Base-by-base conservation (phyloP, 371 early-diverging fungal species). In the Vairimorpha ceranae region DNA sequence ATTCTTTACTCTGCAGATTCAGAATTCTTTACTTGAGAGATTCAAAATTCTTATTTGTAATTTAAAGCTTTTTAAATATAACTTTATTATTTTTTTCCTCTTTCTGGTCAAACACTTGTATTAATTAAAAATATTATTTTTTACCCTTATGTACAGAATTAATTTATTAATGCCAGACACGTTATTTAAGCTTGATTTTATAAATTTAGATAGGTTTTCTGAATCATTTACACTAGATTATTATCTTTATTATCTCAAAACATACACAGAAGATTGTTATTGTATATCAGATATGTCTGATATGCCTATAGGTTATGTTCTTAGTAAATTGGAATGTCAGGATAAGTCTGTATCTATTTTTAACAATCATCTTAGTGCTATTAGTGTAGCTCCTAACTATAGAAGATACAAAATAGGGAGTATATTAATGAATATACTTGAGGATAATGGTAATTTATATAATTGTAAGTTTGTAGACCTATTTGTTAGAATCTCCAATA, bases 381-480 rank as follows among this genome's bases (percentile, higher is more conserved):
- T 98, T 35, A 94, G 94, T 0, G 93, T 96, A 0, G 90, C 92
- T 0, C 94, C 95, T n/a, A 89, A 91, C 75, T 92, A 88, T 79
- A 89, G 99, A 59, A 88, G 93, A 15, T 82, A 92, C 66, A 91
- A 93, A 0, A 86, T 97, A 1, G 99, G 93, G 0, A 87, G 87
- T 43, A 85, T 87, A 27, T 87, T 97, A 81, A 93, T 98, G 94
- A 81, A 87, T 25, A 78, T 91, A 4, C 83, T 96, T 41, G 96
- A 95, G 78, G 14, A 74, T 3, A 78, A 74, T 48, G 75, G 75
- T 6, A 52, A 70, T 36, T 84, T 85, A 25, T 89, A 94, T 78
- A 85, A 91, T 80, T 90, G 92, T 21, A 92, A 91, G 82, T 96
- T 95, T 86, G 92, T 93, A 8, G 95, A 98, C 85, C 84, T 98